Evolutionary conservation across 164 flowering plant species (phyloP).

Genomic region (Annona squamosa): DNA sequence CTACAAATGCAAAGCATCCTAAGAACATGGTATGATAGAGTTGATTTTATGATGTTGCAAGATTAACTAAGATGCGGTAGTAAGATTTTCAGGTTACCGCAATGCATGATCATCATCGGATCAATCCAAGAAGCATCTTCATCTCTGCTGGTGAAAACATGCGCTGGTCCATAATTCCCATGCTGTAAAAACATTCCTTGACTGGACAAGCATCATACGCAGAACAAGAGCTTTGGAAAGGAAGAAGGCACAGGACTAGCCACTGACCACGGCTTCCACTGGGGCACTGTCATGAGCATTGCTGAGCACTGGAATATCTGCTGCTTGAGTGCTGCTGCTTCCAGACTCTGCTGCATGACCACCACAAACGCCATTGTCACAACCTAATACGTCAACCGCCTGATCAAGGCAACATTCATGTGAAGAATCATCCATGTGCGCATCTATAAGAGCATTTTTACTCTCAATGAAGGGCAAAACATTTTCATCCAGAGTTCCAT

Average conservation of each 20-base stretch:
- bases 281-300: background rate
- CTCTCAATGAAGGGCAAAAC: background rate
- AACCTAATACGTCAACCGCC: background rate
- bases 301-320: conserved; percentile 1
- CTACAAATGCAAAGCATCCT: no score
- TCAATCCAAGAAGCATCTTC: background rate
- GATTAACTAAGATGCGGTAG: no score
- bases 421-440: background rate
- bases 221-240: background rate
- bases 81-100: no score
- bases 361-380: conserved; percentile 3
- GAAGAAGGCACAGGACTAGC: background rate
- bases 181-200: background rate
- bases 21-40: no score
- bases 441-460: background rate
- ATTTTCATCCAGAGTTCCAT: background rate
- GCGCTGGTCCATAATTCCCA: background rate
- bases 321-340: conserved; percentile 4
- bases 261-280: background rate
- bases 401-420: background rate
- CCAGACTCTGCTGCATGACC: conserved; percentile 5
- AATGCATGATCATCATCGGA: background rate
- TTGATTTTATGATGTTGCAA: no score
- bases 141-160: background rate
- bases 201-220: background rate